Evolutionary conservation across 306 rosid species (phyloP), one percentile per base, ranked within the genome.

Genomic region (Pyrus pyrifolia): DNA sequence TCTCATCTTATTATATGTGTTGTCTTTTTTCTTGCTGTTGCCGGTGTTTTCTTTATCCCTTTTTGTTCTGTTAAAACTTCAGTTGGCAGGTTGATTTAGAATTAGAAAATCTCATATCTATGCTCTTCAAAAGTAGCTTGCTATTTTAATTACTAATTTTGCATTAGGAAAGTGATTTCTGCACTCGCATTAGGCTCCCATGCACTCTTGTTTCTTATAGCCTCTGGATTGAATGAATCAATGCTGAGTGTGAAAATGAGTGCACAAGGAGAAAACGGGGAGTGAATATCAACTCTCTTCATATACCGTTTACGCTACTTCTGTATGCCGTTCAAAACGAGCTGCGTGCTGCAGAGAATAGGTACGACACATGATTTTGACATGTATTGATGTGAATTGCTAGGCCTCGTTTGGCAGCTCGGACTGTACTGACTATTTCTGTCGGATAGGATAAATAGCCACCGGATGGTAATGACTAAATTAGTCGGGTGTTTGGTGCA

Each of bases 41-140:
- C 81, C 78, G 82, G 82, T 77, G 80, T 40, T 59, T 78, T 81
- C 61, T 68, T 27, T 25, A 81, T 73, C 75, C 84, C 73, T 63
- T 76, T 87, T 88, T 87, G 83, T 86, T 88, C 85, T 78, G 80
- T 81, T 84, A 68, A 74, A 91, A 82, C 78, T 58, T 86, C 85
- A 89, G 88, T 90, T 83, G 71, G 60, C 86, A 85, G 87, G 90
- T 88, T 84, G 86, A 80, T 78, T 81, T 87, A 88, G 96, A 88
- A 78, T 86, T 82, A 84, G 87, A 70, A 76, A 35, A 72, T 82
- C 80, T 79, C 78, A 75, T 83, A 66, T 87, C 83, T 85, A 71
- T 78, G 90, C 85, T 77, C 76, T 80, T 85, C 58, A 75, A 69
- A 82, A 80, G 86, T 84, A 62, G 72, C 76, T 80, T 68, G 72